Conservation (phyloP, 108 stramenopile genomes). For the Pseudonitzschia multiseries region DNA sequence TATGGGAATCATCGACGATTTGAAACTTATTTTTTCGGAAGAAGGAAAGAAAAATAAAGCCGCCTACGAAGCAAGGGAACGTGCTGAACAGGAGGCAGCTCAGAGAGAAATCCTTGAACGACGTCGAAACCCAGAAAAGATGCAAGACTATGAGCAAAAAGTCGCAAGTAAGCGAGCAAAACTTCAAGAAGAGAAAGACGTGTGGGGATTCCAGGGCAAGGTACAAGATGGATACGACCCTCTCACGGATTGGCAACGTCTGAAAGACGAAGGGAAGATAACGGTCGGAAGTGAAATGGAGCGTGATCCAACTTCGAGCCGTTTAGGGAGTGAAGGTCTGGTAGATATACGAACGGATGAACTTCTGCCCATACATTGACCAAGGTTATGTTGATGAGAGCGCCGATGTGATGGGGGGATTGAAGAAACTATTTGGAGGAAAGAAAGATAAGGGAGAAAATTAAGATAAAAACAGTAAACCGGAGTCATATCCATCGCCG, state of each 20-base stretch:
- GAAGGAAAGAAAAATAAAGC: constrained; percentile 35
- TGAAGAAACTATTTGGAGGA: constrained; percentile 31
- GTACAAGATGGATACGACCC: constrained; percentile 33
- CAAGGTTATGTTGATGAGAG: constrained; percentile 41
- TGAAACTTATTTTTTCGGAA: constrained; percentile 38
- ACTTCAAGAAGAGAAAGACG: constrained; percentile 31
- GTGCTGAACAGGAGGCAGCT: constrained; percentile 34
- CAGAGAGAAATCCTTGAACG: constrained; percentile 41
- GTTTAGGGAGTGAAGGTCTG: constrained; percentile 44
- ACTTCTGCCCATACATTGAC: constrained; percentile 46
- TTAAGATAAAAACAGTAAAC: background rate
- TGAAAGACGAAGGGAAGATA: constrained; percentile 41
- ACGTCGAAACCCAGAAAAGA: constrained; percentile 39
- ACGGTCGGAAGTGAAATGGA: constrained; percentile 41
- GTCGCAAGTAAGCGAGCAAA: constrained; percentile 9
- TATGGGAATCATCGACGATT: constrained; percentile 20
- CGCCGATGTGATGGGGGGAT: constrained; percentile 21
- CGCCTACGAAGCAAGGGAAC: constrained; percentile 23
- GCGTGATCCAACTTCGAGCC: constrained; percentile 28
- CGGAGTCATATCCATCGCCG: no score
- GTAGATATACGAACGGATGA: constrained; percentile 40
- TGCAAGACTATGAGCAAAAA: constrained; percentile 33
- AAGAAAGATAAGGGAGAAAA: constrained; percentile 17
- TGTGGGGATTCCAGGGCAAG: constrained; percentile 39
- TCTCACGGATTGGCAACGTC: constrained; percentile 32